Evolutionary conservation across 768 basidiomycete genomes (phyloP), one percentile per base, ranked within the genome.

Genomic region (Tricholomella constricta): DNA sequence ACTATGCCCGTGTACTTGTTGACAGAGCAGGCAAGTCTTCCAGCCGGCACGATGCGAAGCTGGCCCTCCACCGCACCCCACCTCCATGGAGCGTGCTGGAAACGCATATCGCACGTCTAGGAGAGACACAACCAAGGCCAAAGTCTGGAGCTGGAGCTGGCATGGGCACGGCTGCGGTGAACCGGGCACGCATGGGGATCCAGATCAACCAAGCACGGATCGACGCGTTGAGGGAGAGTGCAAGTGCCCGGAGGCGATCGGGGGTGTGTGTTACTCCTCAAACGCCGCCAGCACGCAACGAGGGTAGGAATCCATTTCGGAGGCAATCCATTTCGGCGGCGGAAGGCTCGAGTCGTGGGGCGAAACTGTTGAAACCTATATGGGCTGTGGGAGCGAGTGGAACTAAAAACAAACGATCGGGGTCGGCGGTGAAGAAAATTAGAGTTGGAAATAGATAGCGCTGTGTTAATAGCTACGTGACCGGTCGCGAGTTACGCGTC

Each of bases 51-150:
- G 69, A 72, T 45, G 47, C 55, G 8, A 48, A 49, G 26, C 62
- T 74, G 22, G 70, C 69, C 61, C 69, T 77, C 15, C 73, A 66
- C 55, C 72, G 75, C 14, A 52, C 55, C 6, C 75, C 75, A 7
- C 75, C 75, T 1, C 62, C 70, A 8, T 77, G 74, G 72, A 62
- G 49, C 44, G 47, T 51, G 1, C 56, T 76, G 20, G 62, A 63
- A 11, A 61, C 37, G 22, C 17, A 19, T 25, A 56, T 45, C 45
- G 31, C 40, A 17, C n/a, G 14, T n/a, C 44, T 53, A 32, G 31
- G 42, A 51, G 7, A 47, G 26, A 27, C 27, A 6, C 22, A 40
- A 1, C 20, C 41, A 25, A 53, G 50, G 42, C 22, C 48, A 11
- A 42, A 41, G 22, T 22, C 34, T 2, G 20, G 31, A 12, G 26